phyloP scores from a whole-genome alignment of 805 yeast genomes.

The Priceomyces melissophilus region DNA sequence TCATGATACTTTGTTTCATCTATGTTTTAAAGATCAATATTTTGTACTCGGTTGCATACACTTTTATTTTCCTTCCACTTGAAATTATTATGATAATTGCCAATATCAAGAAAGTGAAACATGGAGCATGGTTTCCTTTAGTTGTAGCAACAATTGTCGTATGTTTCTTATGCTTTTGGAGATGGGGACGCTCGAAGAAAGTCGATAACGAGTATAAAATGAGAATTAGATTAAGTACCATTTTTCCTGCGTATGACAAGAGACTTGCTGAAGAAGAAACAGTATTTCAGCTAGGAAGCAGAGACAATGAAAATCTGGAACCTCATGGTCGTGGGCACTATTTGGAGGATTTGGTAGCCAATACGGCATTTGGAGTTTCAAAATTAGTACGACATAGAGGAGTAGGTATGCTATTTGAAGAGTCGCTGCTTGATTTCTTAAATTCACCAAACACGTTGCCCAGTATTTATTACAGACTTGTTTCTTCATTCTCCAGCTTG shows the following conservation, averaged over 20 bases:
- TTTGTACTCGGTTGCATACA: slow-evolving; percentile 31
- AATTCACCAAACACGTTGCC: slow-evolving; percentile 47
- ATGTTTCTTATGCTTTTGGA: slow-evolving; percentile 43
- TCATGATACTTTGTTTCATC: slow-evolving; percentile 44
- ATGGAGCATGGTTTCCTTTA: slow-evolving; percentile 64
- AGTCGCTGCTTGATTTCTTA: slow-evolving; percentile 30
- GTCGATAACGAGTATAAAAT: slow-evolving; percentile 34
- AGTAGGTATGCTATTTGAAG: slow-evolving; percentile 41
- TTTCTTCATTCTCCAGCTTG: slow-evolving; percentile 40
- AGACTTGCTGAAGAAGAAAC: slow-evolving; percentile 7
- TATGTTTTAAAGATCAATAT: slow-evolving; percentile 42
- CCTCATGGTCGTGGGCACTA: not conserved
- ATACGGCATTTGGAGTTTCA: slow-evolving; percentile 18
- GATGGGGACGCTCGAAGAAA: slow-evolving; percentile 43
- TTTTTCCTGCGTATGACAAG: slow-evolving; percentile 27
- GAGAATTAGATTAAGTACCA: slow-evolving; percentile 31
- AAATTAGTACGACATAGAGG: slow-evolving; percentile 27
- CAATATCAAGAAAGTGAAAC: slow-evolving; percentile 49
- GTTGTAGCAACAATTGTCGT: slow-evolving; percentile 39
- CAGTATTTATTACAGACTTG: slow-evolving; percentile 31
- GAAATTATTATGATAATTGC: slow-evolving; percentile 47
- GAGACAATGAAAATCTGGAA: not conserved
- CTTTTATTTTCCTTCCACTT: slow-evolving; percentile 42
- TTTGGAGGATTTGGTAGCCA: slow-evolving; percentile 7
- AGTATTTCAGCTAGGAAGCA: slow-evolving; percentile 6